Conservation (phyloP, 805 yeast genomes). For the Yamadazyma olivae region DNA sequence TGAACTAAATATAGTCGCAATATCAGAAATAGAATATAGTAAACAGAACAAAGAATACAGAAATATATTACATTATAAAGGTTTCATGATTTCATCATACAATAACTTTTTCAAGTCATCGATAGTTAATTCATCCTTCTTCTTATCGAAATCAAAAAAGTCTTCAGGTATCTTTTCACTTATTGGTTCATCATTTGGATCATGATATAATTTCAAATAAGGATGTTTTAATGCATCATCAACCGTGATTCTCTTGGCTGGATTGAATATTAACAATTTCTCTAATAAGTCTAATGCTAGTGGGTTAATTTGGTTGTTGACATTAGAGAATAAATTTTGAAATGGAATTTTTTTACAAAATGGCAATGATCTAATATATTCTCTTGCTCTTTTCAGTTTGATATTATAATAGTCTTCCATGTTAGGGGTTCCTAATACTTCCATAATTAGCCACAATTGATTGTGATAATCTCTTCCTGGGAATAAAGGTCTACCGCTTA, state of each 20-base stretch:
- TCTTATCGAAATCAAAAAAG: constrained; percentile 85
- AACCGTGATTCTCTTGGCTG: constrained; percentile 69
- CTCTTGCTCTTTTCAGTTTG: constrained; percentile 80
- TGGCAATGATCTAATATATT: constrained; percentile 80
- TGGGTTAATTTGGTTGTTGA: constrained; percentile 27
- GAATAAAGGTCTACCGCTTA: constrained; percentile 81
- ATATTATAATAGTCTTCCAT: constrained; percentile 74
- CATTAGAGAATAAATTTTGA: constrained; percentile 41
- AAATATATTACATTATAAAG: constrained; percentile 20
- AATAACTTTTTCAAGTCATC: constrained; percentile 75
- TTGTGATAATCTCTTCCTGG: constrained; percentile 95
- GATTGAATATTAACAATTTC: constrained; percentile 67
- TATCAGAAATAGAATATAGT: neutral
- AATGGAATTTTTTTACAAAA: constrained; percentile 62
- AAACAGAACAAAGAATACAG: neutral
- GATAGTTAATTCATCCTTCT: constrained; percentile 73
- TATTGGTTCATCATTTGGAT: constrained; percentile 88
- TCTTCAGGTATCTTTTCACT: constrained; percentile 81
- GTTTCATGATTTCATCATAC: constrained; percentile 76
- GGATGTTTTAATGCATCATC: constrained; percentile 75
- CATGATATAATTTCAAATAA: constrained; percentile 90
- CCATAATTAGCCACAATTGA: constrained; percentile 81
- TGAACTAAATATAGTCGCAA: neutral
- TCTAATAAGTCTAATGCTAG: constrained; percentile 58
- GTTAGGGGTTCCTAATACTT: constrained; percentile 83